Percentiles rank a stretch among this genome's conserved stretches.
phyloP scores from a whole-genome alignment of 441 rosid species.

The Pelargonium cotyledonis region DNA sequence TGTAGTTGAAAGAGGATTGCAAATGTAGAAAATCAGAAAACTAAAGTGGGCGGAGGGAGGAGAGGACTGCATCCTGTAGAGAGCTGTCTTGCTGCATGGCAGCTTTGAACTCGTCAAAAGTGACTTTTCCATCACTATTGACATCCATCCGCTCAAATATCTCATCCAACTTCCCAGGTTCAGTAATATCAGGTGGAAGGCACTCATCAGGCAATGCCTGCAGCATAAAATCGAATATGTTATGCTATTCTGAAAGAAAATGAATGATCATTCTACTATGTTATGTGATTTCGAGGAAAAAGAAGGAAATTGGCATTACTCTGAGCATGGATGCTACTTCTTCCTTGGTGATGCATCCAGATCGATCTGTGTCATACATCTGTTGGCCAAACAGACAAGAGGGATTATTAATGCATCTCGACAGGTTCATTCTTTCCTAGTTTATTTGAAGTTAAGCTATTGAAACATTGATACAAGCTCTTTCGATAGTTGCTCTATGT shows the following conservation, averaged over 20 bases:
- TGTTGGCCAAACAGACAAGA: slow-evolving; percentile 17
- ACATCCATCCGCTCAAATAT: slow-evolving; percentile 69
- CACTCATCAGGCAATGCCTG: slow-evolving; percentile 77
- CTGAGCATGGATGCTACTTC: slow-evolving; percentile 71
- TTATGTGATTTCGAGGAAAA: neutral
- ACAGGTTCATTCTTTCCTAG: slow-evolving; percentile 2
- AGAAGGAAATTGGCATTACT: slow-evolving; percentile 26
- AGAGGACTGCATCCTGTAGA: slow-evolving; percentile 53
- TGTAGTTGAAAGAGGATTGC: neutral
- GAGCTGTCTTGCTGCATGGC: slow-evolving; percentile 72
- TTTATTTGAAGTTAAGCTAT: slow-evolving; percentile 4
- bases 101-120: slow-evolving; percentile 70
- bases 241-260: neutral
- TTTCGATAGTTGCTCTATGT: slow-evolving; percentile 7
- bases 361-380: slow-evolving; percentile 69
- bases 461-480: neutral
- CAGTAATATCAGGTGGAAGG: slow-evolving; percentile 55
- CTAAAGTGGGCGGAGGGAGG: slow-evolving; percentile 55
- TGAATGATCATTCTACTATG: neutral
- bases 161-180: slow-evolving; percentile 64
- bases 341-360: slow-evolving; percentile 67
- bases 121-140: slow-evolving; percentile 61
- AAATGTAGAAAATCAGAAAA: slow-evolving; percentile 4
- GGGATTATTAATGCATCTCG: neutral
- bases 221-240: neutral